These are phyloP conservation scores for Cadophora sp. DNA, from an alignment of 2,329 filamentous ascomycete genomes.

Conservation along the genomic window DNA sequence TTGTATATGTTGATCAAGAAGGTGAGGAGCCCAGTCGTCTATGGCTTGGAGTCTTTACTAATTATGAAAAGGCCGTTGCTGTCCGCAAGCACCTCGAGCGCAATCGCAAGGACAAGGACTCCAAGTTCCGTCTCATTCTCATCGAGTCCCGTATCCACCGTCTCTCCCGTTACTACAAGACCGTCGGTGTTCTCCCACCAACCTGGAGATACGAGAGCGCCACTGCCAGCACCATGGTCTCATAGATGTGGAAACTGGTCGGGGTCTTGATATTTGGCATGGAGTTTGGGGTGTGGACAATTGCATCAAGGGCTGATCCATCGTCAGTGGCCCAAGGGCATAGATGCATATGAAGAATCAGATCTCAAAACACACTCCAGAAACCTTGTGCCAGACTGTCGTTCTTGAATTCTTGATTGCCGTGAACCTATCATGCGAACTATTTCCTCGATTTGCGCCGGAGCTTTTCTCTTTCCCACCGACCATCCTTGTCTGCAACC, in stretches of 20 bases:
- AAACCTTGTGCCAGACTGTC: slow-evolving; percentile 19
- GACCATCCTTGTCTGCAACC: neutral
- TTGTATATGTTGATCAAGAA: slow-evolving; percentile 99
- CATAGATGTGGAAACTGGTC: slow-evolving; percentile 62
- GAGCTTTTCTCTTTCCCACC: neutral
- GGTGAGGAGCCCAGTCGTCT: slow-evolving; percentile 59
- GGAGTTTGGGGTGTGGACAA: slow-evolving; percentile 33
- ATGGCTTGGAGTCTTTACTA: slow-evolving; percentile 27
- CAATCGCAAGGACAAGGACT: slow-evolving; percentile 99
- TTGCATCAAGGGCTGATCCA: slow-evolving; percentile 41
- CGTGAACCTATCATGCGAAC: slow-evolving; percentile 16
- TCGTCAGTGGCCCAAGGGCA: slow-evolving; percentile 37
- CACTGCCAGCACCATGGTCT: slow-evolving; percentile 92
- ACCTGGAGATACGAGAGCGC: slow-evolving; percentile 99
- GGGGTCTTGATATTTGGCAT: slow-evolving; percentile 26
- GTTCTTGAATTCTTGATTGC: slow-evolving; percentile 3
- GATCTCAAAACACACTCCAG: slow-evolving; percentile 42
- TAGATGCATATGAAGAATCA: slow-evolving; percentile 41
- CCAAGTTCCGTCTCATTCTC: slow-evolving; percentile 99
- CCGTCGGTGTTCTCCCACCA: slow-evolving; percentile 81
- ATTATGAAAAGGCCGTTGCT: slow-evolving; percentile 72
- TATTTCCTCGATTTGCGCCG: neutral
- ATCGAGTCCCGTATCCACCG: slow-evolving; percentile 99
- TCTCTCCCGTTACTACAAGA: slow-evolving; percentile 99
- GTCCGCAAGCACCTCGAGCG: slow-evolving; percentile 99